phyloP scores from a whole-genome alignment of 371 early-diverging fungal species.

The Mucor indicus region DNA sequence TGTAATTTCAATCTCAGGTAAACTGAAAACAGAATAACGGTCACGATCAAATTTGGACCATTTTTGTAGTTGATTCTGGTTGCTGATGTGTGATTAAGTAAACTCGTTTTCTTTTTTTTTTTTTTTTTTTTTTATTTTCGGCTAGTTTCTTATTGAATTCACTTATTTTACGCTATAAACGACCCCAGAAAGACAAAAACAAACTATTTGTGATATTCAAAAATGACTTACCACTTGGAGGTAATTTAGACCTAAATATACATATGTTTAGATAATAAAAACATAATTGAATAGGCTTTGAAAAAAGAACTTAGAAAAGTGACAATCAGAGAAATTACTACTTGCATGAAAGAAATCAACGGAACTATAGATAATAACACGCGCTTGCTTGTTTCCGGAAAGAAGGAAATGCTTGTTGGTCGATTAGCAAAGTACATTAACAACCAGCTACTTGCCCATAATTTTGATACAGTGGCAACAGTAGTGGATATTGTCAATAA shows the following conservation, averaged over 20 bases:
- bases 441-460: not conserved
- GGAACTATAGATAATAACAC: not conserved
- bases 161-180: too few species aligned
- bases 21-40: too few species aligned
- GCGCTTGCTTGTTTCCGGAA: conserved; percentile 4
- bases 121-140: too few species aligned
- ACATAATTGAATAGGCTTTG: not conserved
- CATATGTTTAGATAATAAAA: not conserved
- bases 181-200: too few species aligned
- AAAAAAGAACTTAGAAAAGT: conserved; percentile 9
- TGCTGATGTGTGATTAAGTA: too few species aligned
- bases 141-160: too few species aligned
- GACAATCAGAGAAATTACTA: conserved; percentile 11
- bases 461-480: not conserved
- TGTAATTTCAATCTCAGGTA: too few species aligned
- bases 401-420: conserved; percentile 7
- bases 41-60: too few species aligned
- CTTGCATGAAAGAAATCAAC: conserved; percentile 14
- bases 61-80: not conserved
- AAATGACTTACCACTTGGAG: too few species aligned
- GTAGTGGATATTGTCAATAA: conserved; percentile 15
- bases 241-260: not conserved
- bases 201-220: too few species aligned
- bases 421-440: conserved; percentile 3
- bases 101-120: too few species aligned